Percentiles rank a stretch among this genome's conserved stretches.
Conservation (phyloP, 192 early-diverging fungal species). For the Backusella morwellensis region DNA sequence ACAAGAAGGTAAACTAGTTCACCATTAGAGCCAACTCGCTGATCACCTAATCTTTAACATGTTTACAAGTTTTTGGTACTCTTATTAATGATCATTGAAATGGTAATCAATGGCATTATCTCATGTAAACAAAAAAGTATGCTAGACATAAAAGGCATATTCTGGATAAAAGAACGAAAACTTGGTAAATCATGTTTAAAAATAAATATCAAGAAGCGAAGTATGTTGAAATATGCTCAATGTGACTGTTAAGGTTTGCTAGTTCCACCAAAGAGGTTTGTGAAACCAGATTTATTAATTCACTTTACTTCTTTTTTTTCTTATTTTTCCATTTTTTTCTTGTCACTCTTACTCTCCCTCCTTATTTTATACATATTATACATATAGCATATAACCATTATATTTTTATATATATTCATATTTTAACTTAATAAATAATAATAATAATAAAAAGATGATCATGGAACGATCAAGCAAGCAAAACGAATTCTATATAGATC, state of each 20-base stretch:
- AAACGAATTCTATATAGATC: constrained; percentile 11
- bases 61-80: background rate
- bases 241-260: background rate
- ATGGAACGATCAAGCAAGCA: background rate
- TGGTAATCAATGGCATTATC: too few species aligned
- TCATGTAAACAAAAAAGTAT: background rate
- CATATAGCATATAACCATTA: background rate
- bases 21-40: background rate
- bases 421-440: background rate
- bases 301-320: background rate
- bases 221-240: background rate
- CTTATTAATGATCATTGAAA: background rate
- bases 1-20: background rate
- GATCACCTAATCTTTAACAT: background rate
- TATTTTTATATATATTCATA: background rate
- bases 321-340: background rate
- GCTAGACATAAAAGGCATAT: too few species aligned
- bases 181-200: background rate
- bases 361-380: constrained; percentile 1
- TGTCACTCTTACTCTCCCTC: background rate
- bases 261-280: background rate
- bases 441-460: background rate
- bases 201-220: background rate
- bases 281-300: background rate
- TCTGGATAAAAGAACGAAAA: background rate